Evolutionary conservation across 2,329 filamentous ascomycete species (phyloP).

Genomic region (Aspergillus tubingensis): DNA sequence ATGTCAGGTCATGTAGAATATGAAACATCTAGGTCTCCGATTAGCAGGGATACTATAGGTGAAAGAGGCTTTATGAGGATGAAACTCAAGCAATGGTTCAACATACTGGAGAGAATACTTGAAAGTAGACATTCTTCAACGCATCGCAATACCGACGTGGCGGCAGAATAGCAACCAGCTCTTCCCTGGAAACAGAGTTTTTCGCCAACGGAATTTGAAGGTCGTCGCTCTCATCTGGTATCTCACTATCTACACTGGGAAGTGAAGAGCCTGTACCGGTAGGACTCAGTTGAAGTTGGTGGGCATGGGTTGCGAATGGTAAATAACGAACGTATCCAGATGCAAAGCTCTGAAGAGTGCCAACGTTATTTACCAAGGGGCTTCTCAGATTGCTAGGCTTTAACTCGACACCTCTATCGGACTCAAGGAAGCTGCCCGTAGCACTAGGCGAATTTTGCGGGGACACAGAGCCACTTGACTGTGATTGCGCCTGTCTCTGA

Average conservation of each 20-base stretch:
- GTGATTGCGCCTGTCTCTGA: slow-evolving; percentile 32
- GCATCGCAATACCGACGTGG: slow-evolving; percentile 39
- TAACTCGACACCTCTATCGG: slow-evolving; percentile 23
- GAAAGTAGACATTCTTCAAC: slow-evolving; percentile 40
- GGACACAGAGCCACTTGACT: slow-evolving; percentile 26
- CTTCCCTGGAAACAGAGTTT: slow-evolving; percentile 29
- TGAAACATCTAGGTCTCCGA: slow-evolving; percentile 37
- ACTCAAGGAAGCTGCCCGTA: slow-evolving; percentile 30
- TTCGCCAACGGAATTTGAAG: slow-evolving; percentile 35
- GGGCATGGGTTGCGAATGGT: slow-evolving; percentile 36
- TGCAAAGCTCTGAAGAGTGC: slow-evolving; percentile 33
- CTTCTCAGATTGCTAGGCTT: slow-evolving; percentile 23
- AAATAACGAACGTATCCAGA: slow-evolving; percentile 42
- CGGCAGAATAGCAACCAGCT: slow-evolving; percentile 37
- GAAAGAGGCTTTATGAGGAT: neutral
- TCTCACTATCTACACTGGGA: slow-evolving; percentile 28
- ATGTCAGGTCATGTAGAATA: slow-evolving; percentile 45
- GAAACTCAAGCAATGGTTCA: neutral
- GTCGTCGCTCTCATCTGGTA: slow-evolving; percentile 35
- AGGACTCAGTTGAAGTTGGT: slow-evolving; percentile 32
- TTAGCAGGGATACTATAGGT: neutral
- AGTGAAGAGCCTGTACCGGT: slow-evolving; percentile 29
- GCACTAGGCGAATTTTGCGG: slow-evolving; percentile 31
- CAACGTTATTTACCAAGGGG: slow-evolving; percentile 29
- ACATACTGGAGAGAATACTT: slow-evolving; percentile 43